Base-by-base conservation (phyloP, 257 asterid species). In the Fraxinus americana region DNA sequence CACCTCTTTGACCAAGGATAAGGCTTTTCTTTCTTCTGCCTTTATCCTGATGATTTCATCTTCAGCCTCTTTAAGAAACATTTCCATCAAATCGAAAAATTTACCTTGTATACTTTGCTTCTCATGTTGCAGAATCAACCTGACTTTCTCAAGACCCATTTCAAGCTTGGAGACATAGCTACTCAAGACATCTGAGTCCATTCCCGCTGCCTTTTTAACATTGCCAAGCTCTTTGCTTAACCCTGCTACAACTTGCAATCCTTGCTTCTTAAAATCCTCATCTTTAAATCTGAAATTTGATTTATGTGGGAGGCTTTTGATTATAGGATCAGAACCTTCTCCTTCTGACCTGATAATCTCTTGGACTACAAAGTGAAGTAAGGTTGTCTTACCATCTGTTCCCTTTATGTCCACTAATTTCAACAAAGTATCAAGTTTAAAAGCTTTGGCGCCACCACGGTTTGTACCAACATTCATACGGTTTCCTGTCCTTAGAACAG, bases 321-420 rank as follows among this genome's bases (percentile, higher is more conserved):
- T 83, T 34, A 80, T 21, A 11, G 86, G 77, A 63, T 86, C 88
- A 35, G 93, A 83, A 72, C 74, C 85, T 34, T 84, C 84, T 32
- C 91, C 94, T 86, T 93, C 97, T 35, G 98, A 86, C 86, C 99
- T 83, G 83, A 90, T 89, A 32, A 96, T 92, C 89, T 93, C 99
- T 82, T 96, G 98, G 77, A 96, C 99, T 1, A 96, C 99, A 79
- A 96, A 93, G 86, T 96, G 99, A 70, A 96, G 97, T 82, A 96
- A 87, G 14, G 97, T 96, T 41, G 98, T 96, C 88, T 89, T 91
- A 35, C 99, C 99, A 48, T 96, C 99, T 21, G 96, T 88, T 73
- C 98, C 99, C 83, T 96, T 96, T 73, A 96, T 80, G 66, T 96
- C 99, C 67, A 86, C 97, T 67, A 96, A 76, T 78, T 96, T 96